These are phyloP conservation scores for Teratosphaeria zuluensis DNA, from an alignment of 2,329 filamentous ascomycete species.

Conservation along the genomic window DNA sequence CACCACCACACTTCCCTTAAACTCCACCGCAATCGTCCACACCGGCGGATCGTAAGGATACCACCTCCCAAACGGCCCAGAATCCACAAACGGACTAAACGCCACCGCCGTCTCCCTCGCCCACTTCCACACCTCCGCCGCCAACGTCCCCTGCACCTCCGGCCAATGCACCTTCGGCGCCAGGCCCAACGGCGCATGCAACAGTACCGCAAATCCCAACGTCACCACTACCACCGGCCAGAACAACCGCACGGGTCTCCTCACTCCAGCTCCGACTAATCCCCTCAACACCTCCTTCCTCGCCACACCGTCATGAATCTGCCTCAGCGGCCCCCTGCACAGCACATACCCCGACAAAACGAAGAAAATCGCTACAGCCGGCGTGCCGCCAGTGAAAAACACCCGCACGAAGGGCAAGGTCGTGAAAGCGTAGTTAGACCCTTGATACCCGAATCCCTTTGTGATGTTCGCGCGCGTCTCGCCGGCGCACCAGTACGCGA, in stretches of 20 bases:
- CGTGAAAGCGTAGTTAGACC: constrained; percentile 38
- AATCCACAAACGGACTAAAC: constrained; percentile 34
- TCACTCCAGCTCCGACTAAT: constrained; percentile 33
- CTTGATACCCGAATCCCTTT: constrained; percentile 18
- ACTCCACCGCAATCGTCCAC: constrained; percentile 55
- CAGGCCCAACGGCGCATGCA: constrained; percentile 41
- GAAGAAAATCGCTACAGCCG: constrained; percentile 44
- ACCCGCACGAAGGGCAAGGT: constrained; percentile 48
- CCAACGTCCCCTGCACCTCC: constrained; percentile 29
- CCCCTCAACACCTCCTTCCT: constrained; percentile 16
- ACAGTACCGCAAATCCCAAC: constrained; percentile 41
- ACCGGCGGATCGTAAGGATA: constrained; percentile 6
- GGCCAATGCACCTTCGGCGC: constrained; percentile 19
- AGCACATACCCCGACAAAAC: constrained; percentile 44
- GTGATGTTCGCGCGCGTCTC: background rate
- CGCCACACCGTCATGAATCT: constrained; percentile 24
- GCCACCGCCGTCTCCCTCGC: constrained; percentile 45
- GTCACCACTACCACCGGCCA: constrained; percentile 44
- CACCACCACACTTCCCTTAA: constrained; percentile 52
- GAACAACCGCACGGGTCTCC: constrained; percentile 38
- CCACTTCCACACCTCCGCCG: constrained; percentile 40
- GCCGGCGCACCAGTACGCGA: constrained; percentile 8
- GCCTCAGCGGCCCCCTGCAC: constrained; percentile 24
- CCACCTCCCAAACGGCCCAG: constrained; percentile 46
- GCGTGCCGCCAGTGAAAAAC: constrained; percentile 52